Percentiles rank a stretch among this genome's conserved stretches.
These are phyloP conservation scores for Coleophoma cylindrospora DNA, from an alignment of 2,329 filamentous ascomycete species.

Conservation along the genomic window DNA sequence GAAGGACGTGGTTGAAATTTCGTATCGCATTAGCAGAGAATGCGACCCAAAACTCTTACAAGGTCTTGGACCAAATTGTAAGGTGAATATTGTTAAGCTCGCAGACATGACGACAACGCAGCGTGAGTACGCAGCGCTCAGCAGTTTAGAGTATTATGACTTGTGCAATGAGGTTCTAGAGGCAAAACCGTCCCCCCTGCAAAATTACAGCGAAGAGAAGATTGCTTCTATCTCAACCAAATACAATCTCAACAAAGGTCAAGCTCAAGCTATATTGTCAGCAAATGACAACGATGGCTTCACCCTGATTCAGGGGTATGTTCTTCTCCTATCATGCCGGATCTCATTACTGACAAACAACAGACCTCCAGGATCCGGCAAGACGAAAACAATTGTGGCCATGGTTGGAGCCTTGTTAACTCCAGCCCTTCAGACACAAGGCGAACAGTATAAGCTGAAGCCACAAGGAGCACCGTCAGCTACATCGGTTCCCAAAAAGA, in stretches of 20 bases:
- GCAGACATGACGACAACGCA: constrained; percentile 93
- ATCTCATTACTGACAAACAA: constrained; percentile 20
- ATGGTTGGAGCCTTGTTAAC: constrained; percentile 87
- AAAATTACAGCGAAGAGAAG: constrained; percentile 72
- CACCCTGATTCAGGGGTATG: constrained; percentile 84
- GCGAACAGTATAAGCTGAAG: constrained; percentile 16
- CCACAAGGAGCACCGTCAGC: constrained; percentile 27
- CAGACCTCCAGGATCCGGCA: constrained; percentile 89
- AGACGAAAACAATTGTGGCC: constrained; percentile 96
- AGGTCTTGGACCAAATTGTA: constrained; percentile 62
- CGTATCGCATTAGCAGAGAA: constrained; percentile 72
- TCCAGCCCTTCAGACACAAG: constrained; percentile 32
- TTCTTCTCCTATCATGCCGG: constrained; percentile 2
- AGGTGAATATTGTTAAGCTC: constrained; percentile 74
- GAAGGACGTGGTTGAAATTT: constrained; percentile 75
- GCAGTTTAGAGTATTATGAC: constrained; percentile 92
- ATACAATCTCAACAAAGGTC: constrained; percentile 82
- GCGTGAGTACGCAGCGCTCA: constrained; percentile 87
- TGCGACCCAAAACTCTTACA: constrained; percentile 45
- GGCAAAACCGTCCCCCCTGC: constrained; percentile 83
- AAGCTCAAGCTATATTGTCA: constrained; percentile 87
- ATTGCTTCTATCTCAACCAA: constrained; percentile 65
- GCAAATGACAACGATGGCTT: constrained; percentile 96
- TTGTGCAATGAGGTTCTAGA: constrained; percentile 87
- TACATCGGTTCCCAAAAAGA: constrained; percentile 54